Evolutionary conservation across 1,284 basidiomycete genomes (phyloP), one percentile per base, ranked within the genome.

Genomic region (Tylopilus sp.): DNA sequence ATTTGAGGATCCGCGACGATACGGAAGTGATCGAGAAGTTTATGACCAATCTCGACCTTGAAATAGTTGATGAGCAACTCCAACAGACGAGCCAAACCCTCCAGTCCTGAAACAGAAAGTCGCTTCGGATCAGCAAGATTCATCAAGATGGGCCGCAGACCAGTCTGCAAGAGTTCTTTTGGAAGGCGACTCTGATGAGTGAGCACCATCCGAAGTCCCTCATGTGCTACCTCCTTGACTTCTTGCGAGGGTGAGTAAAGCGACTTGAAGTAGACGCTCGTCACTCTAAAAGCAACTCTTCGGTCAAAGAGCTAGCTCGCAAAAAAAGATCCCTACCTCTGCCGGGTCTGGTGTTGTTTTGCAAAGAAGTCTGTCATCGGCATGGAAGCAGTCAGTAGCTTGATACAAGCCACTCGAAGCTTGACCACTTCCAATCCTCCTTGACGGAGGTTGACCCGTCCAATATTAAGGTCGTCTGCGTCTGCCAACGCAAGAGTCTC

Each of bases 31-130:
- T 98, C 95, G 15, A 99, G 77, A 8, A 99, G 81, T 72, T 99
- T 99, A 68, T 92, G 85, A 9, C 97, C 97, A 58, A 99, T 99
- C 73, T 99, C 97, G 37, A 99, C 96, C 69, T 99, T 99, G 85
- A 99, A 99, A 72, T 99, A 99, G 67, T 97, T 98, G 41, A 95
- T 97, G 48, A 99, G 73, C 7, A 99, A 78, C 68, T 97, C 93
- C 43, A 99, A 74, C 51, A 99, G 79, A n/a, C 95, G 84, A 12
- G 97, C 96, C 21, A 99, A 75, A 5, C 97, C 97, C 66, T 98
- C 93, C 41, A 99, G 73, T 16, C 96, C 95, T 6, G 92, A 83
- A n/a, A 97, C 89, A 4, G 93, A 96, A 26, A 99, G 77, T 26
- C 92, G 84, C 64, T 95, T 94, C 35, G 95, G 90, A 68, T 99